Evolutionary conservation across 2,329 filamentous ascomycete species (phyloP), one percentile per base, ranked within the genome.

Genomic region (Diaporthe vexans): DNA sequence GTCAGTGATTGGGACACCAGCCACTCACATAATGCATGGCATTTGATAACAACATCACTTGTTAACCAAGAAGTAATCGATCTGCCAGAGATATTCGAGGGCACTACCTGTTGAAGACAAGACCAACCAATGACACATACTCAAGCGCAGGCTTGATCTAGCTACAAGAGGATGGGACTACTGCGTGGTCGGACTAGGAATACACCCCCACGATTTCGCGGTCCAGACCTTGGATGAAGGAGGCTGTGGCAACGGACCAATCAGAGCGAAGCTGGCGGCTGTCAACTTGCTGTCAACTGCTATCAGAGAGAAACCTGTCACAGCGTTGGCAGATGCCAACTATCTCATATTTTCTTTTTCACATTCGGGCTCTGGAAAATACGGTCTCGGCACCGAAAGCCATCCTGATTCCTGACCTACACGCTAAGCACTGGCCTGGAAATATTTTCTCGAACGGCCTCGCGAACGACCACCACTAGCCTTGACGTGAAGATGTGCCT

Each of bases 221-320:
- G 61, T 74, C 73, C 72, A 72, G 70, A 43, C 48, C 54, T 43
- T 54, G 57, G 56, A 54, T 57, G 21, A 72, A 63, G 69, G 48
- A 57, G 46, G 46, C 52, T 51, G 33, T 52, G 24, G 35, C 3
- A 15, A 43, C 33, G 24, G 26, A 29, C 71, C 74, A 75, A 73
- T 71, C 51, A 54, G 9, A 71, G 19, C 51, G 35, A 51, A 37
- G 52, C 67, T 74, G 74, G 74, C 74, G 58, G 59, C 65, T 75
- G 71, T 75, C 74, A 75, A 40, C 40, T 68, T 46, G 59, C 65
- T 75, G 71, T 75, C 74, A 75, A 40, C 40, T 68, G 43, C 43
- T 71, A 29, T 48, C 56, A 63, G 24, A 13, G 40, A 63, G 40
- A 40, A 24, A 71, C 54, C 67, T 72, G 72, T 73, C 72, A 69